Conservation (phyloP, 345 rosid genomes). For the Arabis hirsuta region DNA sequence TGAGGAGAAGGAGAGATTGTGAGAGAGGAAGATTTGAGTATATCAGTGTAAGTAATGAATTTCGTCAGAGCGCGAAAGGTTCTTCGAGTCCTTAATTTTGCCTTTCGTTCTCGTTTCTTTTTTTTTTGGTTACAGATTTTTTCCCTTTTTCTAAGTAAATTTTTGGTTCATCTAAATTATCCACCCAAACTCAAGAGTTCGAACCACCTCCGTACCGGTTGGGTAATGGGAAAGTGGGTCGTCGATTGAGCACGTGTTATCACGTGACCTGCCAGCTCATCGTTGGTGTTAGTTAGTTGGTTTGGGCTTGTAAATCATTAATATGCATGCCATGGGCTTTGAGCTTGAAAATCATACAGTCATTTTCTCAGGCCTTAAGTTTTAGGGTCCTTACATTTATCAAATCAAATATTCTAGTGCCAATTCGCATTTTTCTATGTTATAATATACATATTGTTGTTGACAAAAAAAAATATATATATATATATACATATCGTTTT, state of each 20-base stretch:
- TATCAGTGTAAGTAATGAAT: conserved; percentile 41
- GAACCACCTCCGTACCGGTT: conserved; percentile 36
- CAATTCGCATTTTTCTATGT: too few relatives aligned
- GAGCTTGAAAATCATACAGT: too few relatives aligned
- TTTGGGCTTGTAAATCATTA: conserved; percentile 1
- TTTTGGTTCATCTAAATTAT: background rate
- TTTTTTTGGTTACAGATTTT: conserved; percentile 42
- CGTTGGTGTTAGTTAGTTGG: background rate
- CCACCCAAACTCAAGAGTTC: background rate
- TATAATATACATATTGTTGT: too few relatives aligned
- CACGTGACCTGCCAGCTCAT: conserved; percentile 41
- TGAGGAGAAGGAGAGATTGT: conserved; percentile 6
- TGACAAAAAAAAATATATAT: too few relatives aligned
- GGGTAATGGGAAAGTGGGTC: background rate
- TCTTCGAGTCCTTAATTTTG: conserved; percentile 30
- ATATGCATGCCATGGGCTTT: too few relatives aligned
- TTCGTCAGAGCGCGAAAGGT: conserved; percentile 50
- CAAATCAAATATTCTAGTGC: too few relatives aligned
- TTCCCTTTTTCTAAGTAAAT: conserved; percentile 12
- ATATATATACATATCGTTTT: too few relatives aligned
- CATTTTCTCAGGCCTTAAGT: too few relatives aligned
- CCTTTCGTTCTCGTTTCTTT: conserved; percentile 18
- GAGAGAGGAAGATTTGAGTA: conserved; percentile 26
- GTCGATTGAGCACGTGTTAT: conserved; percentile 23
- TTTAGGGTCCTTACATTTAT: too few relatives aligned